phyloP scores from a whole-genome alignment of 495 filamentous ascomycete genomes.

The Neurospora hispaniola region DNA sequence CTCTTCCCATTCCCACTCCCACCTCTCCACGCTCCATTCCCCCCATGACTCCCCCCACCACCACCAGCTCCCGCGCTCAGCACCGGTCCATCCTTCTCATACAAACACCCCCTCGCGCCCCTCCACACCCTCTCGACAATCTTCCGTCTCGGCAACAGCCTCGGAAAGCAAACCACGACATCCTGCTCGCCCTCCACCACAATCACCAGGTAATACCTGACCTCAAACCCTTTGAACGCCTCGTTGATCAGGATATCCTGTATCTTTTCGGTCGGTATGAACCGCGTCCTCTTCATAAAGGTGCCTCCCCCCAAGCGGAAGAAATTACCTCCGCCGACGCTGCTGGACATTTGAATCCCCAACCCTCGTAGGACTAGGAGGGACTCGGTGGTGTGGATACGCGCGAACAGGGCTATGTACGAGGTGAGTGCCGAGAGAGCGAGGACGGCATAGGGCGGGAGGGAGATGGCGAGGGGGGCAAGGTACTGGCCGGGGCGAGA shows the following conservation, averaged over 20 bases:
- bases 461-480: slow-evolving; percentile 25
- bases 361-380: slow-evolving; percentile 81
- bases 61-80: background rate
- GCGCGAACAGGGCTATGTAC: slow-evolving; percentile 24
- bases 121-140: slow-evolving; percentile 83
- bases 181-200: slow-evolving; percentile 85
- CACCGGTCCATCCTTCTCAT: slow-evolving; percentile 42
- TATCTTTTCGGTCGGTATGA: slow-evolving; percentile 87
- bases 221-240: slow-evolving; percentile 87
- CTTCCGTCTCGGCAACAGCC: slow-evolving; percentile 54
- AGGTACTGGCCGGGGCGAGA: slow-evolving; percentile 25
- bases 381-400: slow-evolving; percentile 59
- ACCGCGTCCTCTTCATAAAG: slow-evolving; percentile 45
- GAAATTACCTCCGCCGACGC: background rate
- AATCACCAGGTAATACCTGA: slow-evolving; percentile 78
- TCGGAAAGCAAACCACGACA: slow-evolving; percentile 87
- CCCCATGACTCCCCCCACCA: slow-evolving; percentile 3
- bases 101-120: slow-evolving; percentile 64
- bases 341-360: slow-evolving; percentile 65
- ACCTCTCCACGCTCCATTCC: background rate
- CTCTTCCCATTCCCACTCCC: background rate
- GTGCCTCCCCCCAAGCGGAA: slow-evolving; percentile 42
- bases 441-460: slow-evolving; percentile 23
- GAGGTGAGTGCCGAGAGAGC: slow-evolving; percentile 10
- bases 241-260: slow-evolving; percentile 92